Evolutionary conservation across 257 asterid species (phyloP).

Genomic region (Solanum infundibuliforme): DNA sequence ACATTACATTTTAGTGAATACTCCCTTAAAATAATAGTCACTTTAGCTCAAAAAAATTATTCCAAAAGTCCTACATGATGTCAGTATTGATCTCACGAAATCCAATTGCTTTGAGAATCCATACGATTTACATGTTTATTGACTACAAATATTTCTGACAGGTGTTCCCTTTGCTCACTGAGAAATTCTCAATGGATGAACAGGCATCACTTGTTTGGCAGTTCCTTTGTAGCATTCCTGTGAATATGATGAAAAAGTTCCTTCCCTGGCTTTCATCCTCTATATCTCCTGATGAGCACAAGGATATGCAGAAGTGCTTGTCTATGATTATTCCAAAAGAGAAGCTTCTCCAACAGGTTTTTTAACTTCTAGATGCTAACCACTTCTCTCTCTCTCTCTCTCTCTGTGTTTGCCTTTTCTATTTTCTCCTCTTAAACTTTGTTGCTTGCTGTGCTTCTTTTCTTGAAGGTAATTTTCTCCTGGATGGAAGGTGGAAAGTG

Average conservation of each 20-base stretch:
- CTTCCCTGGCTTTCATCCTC: constrained; percentile 41
- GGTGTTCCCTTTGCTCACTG: constrained; percentile 41
- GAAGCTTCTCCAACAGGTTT: constrained; percentile 42
- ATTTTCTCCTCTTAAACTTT: background rate
- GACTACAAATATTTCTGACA: constrained; percentile 6
- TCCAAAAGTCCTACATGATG: background rate
- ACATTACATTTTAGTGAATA: background rate
- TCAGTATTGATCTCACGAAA: background rate
- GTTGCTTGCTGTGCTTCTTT: background rate
- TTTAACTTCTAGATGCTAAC: background rate
- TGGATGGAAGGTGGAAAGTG: constrained; percentile 24
- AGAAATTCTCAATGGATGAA: constrained; percentile 31
- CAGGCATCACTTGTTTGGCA: constrained; percentile 48
- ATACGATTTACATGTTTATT: background rate
- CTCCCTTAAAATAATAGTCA: background rate
- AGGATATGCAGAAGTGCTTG: constrained; percentile 31
- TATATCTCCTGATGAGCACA: constrained; percentile 24
- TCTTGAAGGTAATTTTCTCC: constrained; percentile 31
- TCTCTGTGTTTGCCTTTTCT: background rate
- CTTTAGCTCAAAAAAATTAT: background rate
- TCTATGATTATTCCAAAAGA: constrained; percentile 29
- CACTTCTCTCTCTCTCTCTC: background rate
- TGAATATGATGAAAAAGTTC: constrained; percentile 30
- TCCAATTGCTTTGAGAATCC: background rate
- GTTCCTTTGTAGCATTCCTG: constrained; percentile 43